phyloP scores from a whole-genome alignment of 768 basidiomycete genomes.

The Galerina marginata region DNA sequence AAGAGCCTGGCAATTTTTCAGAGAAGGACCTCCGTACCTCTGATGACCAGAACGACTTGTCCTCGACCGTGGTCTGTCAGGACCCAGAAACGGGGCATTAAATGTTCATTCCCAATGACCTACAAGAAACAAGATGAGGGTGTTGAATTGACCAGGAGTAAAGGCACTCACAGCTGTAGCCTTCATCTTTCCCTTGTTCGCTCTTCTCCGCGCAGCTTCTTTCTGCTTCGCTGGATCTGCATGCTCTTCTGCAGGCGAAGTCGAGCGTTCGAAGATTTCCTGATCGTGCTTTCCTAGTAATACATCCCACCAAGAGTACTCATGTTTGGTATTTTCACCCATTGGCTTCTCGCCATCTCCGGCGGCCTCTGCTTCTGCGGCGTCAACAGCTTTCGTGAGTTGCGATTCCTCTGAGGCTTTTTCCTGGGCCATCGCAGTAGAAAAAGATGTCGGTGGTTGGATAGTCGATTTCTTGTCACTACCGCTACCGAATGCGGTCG shows the following conservation, averaged over 20 bases:
- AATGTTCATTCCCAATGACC: conserved; percentile 66
- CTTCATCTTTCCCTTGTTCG: conserved; percentile 49
- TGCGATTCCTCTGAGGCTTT: conserved; percentile 64
- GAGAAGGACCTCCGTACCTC: conserved; percentile 45
- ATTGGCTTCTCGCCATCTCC: conserved; percentile 46
- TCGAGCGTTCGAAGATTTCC: conserved; percentile 78
- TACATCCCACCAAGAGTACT: conserved; percentile 86
- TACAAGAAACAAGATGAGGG: conserved; percentile 18
- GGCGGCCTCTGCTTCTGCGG: conserved; percentile 69
- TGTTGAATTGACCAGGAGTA: not conserved
- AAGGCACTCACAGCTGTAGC: conserved; percentile 51
- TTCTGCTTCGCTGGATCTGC: conserved; percentile 12
- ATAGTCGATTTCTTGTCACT: conserved; percentile 30
- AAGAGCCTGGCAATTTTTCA: not conserved
- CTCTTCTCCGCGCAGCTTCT: conserved; percentile 26
- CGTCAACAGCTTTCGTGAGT: conserved; percentile 69
- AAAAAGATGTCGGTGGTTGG: conserved; percentile 28
- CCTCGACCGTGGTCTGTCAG: conserved; percentile 77
- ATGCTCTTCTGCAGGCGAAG: conserved; percentile 36
- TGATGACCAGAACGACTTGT: conserved; percentile 77
- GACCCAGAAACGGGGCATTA: conserved; percentile 88
- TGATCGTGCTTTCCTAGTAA: conserved; percentile 81
- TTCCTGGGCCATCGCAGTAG: conserved; percentile 38
- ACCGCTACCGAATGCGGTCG: conserved; percentile 24
- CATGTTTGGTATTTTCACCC: conserved; percentile 15